These are phyloP conservation scores for Penicillium roqueforti DNA, from an alignment of 495 filamentous ascomycete species.

Conservation along the genomic window DNA sequence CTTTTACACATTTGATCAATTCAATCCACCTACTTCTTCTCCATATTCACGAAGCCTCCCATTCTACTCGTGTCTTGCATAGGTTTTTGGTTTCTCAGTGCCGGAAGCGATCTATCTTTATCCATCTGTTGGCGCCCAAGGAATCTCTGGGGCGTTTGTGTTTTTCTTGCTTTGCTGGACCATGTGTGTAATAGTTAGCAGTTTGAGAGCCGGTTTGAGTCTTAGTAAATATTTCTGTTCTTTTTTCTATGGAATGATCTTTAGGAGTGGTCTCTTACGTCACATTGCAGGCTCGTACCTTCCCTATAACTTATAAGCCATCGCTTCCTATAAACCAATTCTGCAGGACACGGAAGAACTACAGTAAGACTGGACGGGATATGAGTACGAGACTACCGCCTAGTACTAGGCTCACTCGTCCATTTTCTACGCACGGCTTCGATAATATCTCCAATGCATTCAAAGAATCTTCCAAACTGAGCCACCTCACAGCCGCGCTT, in stretches of 20 bases:
- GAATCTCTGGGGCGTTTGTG: conserved; percentile 7
- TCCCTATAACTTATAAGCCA: too few relatives aligned
- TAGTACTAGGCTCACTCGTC: background rate
- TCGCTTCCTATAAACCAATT: too few relatives aligned
- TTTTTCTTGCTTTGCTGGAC: conserved; percentile 3
- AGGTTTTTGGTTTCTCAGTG: conserved; percentile 12
- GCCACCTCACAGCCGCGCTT: too few relatives aligned
- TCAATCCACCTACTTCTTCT: conserved; percentile 7
- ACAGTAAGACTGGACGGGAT: too few relatives aligned
- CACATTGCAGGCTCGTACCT: too few relatives aligned
- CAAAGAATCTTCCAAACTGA: too few relatives aligned
- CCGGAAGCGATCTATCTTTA: conserved; percentile 13
- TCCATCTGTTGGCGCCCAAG: conserved; percentile 3
- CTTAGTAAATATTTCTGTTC: conserved; percentile 9
- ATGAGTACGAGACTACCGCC: background rate
- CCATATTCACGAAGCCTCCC: conserved; percentile 4
- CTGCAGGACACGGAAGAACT: too few relatives aligned
- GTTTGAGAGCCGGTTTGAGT: background rate
- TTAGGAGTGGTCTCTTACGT: too few relatives aligned
- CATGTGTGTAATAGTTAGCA: conserved; percentile 6
- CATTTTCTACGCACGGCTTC: background rate
- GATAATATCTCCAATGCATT: too few relatives aligned
- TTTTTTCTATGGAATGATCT: background rate
- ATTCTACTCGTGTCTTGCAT: conserved; percentile 16
- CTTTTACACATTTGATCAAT: conserved; percentile 11